phyloP scores from a whole-genome alignment of 179 eudicot species.

The Heliamphora ciliata region DNA sequence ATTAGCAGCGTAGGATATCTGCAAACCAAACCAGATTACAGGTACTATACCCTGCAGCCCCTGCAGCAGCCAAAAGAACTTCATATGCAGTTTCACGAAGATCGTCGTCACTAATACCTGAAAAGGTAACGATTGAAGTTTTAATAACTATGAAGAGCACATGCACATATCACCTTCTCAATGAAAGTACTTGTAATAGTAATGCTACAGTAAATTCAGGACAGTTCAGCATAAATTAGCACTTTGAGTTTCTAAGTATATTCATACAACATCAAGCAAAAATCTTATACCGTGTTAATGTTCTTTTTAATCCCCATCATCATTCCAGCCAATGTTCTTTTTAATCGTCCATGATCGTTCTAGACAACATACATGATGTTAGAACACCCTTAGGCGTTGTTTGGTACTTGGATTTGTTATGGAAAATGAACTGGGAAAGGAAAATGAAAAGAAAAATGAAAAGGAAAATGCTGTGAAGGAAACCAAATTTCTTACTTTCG shows the following conservation, averaged over 20 bases:
- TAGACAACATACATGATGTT: background rate
- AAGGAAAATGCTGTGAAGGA: slow-evolving; percentile 1
- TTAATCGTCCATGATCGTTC: no score
- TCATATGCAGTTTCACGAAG: slow-evolving; percentile 97
- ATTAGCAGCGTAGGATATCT: slow-evolving; percentile 9
- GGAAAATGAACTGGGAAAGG: slow-evolving; percentile 1
- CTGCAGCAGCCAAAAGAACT: slow-evolving; percentile 94
- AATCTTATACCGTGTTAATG: background rate
- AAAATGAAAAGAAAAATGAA: background rate
- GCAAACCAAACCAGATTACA: slow-evolving; percentile 18
- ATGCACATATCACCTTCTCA: background rate
- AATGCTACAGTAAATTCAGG: slow-evolving; percentile 3
- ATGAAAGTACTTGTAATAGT: no score
- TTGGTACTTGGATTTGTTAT: background rate
- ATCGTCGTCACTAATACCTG: slow-evolving; percentile 88
- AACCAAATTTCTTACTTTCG: background rate
- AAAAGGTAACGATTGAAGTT: slow-evolving; percentile 16
- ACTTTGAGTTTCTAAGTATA: background rate
- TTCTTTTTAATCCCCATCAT: background rate
- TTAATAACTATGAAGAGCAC: slow-evolving; percentile 9
- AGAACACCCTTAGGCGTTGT: background rate
- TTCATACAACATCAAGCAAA: background rate
- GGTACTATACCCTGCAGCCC: slow-evolving; percentile 86
- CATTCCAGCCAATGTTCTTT: background rate
- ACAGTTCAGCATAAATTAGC: slow-evolving; percentile 9